Base-by-base conservation (phyloP, 768 basidiomycete genomes). In the Mycena indigotica region DNA sequence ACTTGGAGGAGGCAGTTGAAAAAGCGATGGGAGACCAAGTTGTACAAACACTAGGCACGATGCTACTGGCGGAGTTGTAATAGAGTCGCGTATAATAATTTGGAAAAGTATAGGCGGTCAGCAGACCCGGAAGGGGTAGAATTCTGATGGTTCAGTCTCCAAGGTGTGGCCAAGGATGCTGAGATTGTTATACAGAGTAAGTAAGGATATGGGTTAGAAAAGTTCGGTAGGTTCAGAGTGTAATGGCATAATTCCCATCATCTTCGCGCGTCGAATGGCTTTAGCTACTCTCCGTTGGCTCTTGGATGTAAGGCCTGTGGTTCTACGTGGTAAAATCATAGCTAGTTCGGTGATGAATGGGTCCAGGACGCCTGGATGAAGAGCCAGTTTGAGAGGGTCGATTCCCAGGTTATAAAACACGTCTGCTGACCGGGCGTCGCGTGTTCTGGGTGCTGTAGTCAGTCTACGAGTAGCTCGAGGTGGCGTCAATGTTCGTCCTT, bases 11-110 rank as follows among this genome's bases (percentile, higher is more conserved):
- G 74, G 91, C 92, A 26, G 97, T 98, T 5, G 97, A 98, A 77
- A 93, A 91, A 73, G 95, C 95, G 1, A 98, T 99, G 88, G 95
- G 94, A 2, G 89, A 97, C 73, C 95, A 98, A 73, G 94, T 98
- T 52, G 89, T 95, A 40, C 95, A 97, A 76, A 95, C 91, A 69
- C 74, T 98, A 61, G 95, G 92, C 38, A 96, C 94, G 64, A 96
- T 96, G 87, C 80, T 98, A 60, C 80, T 97, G 61, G 93, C 93
- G 55, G 95, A 98, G 77, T 78, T 97, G 66, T 95, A 53, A 45
- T 35, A 41, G 28, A 53, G 56, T 58, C 46, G 50, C 51, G 50
- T 51, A 55, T 58, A 52, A 44, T 29, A 39, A 28, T 25, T 38
- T 17, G 32, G 32, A 15, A n/a, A 1, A 28, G 49, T 51, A 52